These are phyloP conservation scores for Asterochloris sp. DNA, from an alignment of 139 green algal species.

Conservation along the genomic window DNA sequence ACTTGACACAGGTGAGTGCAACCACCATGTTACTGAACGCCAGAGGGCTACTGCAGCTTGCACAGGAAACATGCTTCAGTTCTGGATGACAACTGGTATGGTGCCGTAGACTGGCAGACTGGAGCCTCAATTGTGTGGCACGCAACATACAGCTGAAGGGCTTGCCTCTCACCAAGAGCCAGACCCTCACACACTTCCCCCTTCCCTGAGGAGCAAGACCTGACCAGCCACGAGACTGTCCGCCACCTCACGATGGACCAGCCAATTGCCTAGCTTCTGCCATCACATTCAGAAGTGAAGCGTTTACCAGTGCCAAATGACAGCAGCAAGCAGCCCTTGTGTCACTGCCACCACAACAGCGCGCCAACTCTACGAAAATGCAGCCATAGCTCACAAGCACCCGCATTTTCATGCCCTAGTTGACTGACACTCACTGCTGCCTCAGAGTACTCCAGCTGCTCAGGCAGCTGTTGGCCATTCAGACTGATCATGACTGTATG, in stretches of 20 bases:
- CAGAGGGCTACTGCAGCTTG: neutral
- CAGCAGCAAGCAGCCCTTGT: neutral
- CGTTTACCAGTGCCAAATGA: neutral
- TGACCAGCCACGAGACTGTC: too few species aligned
- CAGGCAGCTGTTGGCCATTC: slow-evolving; percentile 27
- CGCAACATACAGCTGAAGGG: too few species aligned
- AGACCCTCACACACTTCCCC: too few species aligned
- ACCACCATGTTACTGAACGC: too few species aligned
- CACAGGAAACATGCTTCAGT: neutral
- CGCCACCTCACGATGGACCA: too few species aligned
- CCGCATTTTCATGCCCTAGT: neutral
- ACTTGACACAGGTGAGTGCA: neutral
- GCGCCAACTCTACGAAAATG: neutral
- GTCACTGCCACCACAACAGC: neutral
- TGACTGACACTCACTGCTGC: neutral
- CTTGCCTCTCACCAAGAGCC: too few species aligned
- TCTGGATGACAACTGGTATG: neutral
- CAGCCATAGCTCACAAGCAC: neutral
- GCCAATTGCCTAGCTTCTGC: neutral
- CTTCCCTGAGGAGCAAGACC: too few species aligned
- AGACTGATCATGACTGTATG: slow-evolving; percentile 18
- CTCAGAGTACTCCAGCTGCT: neutral
- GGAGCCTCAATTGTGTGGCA: too few species aligned
- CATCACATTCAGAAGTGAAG: neutral
- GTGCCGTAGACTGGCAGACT: too few species aligned